Percentiles rank a stretch among this genome's conserved stretches.
These are phyloP conservation scores for Hypoxylon fragiforme DNA, from an alignment of 495 filamentous ascomycete species.

Conservation along the genomic window DNA sequence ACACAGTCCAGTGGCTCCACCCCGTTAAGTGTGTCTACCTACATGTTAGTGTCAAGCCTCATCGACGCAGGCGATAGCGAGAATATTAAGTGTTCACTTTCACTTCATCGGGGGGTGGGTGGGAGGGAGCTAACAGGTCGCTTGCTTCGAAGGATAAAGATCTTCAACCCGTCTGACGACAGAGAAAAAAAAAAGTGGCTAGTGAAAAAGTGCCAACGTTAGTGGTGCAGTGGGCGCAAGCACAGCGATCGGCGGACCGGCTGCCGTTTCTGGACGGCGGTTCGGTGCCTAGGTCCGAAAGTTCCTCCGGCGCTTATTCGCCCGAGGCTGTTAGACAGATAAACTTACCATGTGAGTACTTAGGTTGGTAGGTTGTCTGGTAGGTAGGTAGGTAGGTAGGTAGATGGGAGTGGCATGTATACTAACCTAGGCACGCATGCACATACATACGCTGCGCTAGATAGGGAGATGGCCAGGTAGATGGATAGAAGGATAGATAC, in stretches of 20 bases:
- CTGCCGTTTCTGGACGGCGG: slow-evolving; percentile 11
- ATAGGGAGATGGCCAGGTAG: too few relatives aligned
- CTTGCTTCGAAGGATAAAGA: slow-evolving; percentile 1
- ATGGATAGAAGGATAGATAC: too few relatives aligned
- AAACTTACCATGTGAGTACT: too few relatives aligned
- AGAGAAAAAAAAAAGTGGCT: slow-evolving; percentile 14
- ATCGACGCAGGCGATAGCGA: background rate
- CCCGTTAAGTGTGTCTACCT: background rate
- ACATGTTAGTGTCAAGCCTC: too few relatives aligned
- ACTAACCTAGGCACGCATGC: too few relatives aligned
- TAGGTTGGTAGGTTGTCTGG: too few relatives aligned
- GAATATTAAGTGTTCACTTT: too few relatives aligned
- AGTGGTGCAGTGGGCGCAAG: slow-evolving; percentile 9
- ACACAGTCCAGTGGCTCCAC: background rate
- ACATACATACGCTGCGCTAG: too few relatives aligned
- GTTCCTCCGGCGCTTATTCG: slow-evolving; percentile 9
- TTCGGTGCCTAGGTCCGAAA: slow-evolving; percentile 6
- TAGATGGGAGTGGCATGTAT: too few relatives aligned
- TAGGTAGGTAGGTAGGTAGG: too few relatives aligned
- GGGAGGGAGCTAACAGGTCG: background rate
- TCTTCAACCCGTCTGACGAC: slow-evolving; percentile 19
- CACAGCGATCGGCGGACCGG: slow-evolving; percentile 23
- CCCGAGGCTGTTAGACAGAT: slow-evolving; percentile 1
- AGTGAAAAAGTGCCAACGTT: slow-evolving; percentile 3
- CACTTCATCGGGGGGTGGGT: slow-evolving; percentile 2